Evolutionary conservation across 306 rosid genomes (phyloP).

Genomic region (Herpetospermum pedunculosum): DNA sequence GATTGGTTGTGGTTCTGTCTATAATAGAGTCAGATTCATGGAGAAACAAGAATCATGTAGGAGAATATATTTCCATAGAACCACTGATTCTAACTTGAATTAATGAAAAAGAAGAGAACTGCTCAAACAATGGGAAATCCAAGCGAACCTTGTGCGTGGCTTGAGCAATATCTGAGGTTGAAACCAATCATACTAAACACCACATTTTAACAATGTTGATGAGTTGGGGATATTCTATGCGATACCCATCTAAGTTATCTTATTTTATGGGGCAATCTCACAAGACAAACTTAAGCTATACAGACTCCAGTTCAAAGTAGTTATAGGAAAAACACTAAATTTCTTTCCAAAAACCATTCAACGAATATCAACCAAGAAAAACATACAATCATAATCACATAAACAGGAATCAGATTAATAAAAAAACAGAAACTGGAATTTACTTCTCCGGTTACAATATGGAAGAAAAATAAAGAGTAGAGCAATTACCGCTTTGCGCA

Average conservation of each 20-base stretch:
- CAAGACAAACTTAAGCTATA: too few species aligned
- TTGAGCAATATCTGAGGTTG: too few species aligned
- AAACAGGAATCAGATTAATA: not conserved
- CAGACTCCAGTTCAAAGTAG: not conserved
- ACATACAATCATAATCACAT: not conserved
- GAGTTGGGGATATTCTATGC: not conserved
- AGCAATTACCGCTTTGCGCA: conserved; percentile 67
- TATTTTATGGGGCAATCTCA: not conserved
- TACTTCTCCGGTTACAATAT: not conserved
- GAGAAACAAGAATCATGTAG: not conserved
- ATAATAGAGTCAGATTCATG: not conserved
- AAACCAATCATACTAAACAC: not conserved
- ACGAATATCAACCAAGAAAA: not conserved
- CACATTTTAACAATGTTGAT: not conserved
- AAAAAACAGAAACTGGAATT: not conserved
- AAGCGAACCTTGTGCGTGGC: not conserved
- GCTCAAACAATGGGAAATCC: not conserved
- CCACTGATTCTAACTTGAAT: not conserved
- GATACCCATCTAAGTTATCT: not conserved
- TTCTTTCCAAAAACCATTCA: not conserved
- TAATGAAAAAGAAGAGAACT: not conserved
- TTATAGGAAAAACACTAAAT: not conserved
- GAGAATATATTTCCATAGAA: too few species aligned
- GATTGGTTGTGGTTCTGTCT: not conserved
- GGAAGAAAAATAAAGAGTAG: not conserved